Conservation (phyloP, 257 asterid species). For the Gentiana straminea region DNA sequence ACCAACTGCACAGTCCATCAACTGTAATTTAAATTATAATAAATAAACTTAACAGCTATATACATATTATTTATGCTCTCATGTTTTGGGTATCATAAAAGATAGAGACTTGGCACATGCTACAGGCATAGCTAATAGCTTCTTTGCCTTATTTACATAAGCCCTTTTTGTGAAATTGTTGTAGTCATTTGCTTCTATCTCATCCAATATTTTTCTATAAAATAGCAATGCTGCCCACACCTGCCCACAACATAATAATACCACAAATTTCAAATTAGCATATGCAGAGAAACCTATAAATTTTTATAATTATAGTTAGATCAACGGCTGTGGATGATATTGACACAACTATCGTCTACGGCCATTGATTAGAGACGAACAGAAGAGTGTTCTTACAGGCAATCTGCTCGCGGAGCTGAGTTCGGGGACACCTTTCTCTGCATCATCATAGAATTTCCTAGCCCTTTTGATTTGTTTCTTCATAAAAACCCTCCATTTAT, state of each 20-base stretch:
- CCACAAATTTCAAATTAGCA: too few species aligned
- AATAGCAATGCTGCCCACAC: slow-evolving; percentile 76
- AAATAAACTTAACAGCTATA: too few species aligned
- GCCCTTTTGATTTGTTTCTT: slow-evolving; percentile 88
- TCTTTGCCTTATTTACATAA: slow-evolving; percentile 77
- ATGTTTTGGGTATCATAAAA: slow-evolving; percentile 35
- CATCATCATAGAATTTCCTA: slow-evolving; percentile 78
- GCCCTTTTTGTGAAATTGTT: slow-evolving; percentile 92
- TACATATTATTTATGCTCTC: slow-evolving; percentile 2
- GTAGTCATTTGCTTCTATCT: slow-evolving; percentile 93
- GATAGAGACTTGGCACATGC: slow-evolving; percentile 76
- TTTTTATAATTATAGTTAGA: too few species aligned
- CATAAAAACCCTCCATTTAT: slow-evolving; percentile 91
- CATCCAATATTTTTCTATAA: slow-evolving; percentile 80
- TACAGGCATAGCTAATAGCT: slow-evolving; percentile 70
- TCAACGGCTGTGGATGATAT: too few species aligned
- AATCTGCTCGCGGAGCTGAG: slow-evolving; percentile 93
- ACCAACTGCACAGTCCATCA: too few species aligned
- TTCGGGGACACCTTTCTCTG: slow-evolving; percentile 72
- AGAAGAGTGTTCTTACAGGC: slow-evolving; percentile 58
- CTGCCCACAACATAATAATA: slow-evolving; percentile 23
- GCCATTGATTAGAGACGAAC: too few species aligned
- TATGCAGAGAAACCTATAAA: too few species aligned
- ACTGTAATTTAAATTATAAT: too few species aligned
- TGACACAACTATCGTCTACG: too few species aligned